Conservation (phyloP, 768 basidiomycete genomes). For the Boletellus emodensis region DNA sequence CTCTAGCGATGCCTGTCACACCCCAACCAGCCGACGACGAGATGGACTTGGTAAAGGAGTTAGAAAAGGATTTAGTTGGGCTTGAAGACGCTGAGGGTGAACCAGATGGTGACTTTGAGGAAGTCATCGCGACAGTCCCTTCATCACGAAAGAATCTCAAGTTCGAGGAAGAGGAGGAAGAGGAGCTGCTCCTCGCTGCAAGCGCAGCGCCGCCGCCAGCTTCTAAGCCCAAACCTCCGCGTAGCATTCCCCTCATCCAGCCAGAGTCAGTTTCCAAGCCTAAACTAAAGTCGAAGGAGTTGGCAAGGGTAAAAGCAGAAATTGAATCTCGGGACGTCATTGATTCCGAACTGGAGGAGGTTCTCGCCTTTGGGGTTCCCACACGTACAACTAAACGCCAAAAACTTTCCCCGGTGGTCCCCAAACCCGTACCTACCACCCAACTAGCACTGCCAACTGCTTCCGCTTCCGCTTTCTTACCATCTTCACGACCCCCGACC, state of each 20-base stretch:
- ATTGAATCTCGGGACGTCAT: conserved; percentile 8
- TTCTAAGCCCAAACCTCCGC: conserved; percentile 32
- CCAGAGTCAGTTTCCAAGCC: conserved; percentile 22
- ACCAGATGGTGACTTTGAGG: conserved; percentile 43
- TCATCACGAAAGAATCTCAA: conserved; percentile 29
- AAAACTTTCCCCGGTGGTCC: conserved; percentile 19
- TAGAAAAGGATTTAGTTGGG: conserved; percentile 24
- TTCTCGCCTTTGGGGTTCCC: conserved; percentile 47
- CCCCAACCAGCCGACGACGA: conserved; percentile 26
- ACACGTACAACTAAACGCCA: conserved; percentile 36
- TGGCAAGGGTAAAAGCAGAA: conserved; percentile 23
- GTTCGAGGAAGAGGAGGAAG: conserved; percentile 21
- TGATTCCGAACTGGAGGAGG: conserved; percentile 40
- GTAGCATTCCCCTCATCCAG: conserved; percentile 22
- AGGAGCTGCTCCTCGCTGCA: conserved; percentile 28
- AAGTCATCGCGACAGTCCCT: conserved; percentile 33
- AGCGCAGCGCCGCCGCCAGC: conserved; percentile 16
- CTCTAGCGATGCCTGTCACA: conserved; percentile 18
- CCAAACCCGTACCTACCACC: conserved; percentile 12
- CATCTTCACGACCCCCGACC: conserved; percentile 25
- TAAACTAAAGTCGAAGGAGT: conserved; percentile 25
- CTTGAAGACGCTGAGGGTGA: conserved; percentile 38
- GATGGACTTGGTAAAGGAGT: conserved; percentile 26
- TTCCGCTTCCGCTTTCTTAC: conserved; percentile 29
- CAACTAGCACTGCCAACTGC: conserved; percentile 40